Base-by-base conservation (phyloP, 1,284 basidiomycete species). In the Papiliotrema terrestris region DNA sequence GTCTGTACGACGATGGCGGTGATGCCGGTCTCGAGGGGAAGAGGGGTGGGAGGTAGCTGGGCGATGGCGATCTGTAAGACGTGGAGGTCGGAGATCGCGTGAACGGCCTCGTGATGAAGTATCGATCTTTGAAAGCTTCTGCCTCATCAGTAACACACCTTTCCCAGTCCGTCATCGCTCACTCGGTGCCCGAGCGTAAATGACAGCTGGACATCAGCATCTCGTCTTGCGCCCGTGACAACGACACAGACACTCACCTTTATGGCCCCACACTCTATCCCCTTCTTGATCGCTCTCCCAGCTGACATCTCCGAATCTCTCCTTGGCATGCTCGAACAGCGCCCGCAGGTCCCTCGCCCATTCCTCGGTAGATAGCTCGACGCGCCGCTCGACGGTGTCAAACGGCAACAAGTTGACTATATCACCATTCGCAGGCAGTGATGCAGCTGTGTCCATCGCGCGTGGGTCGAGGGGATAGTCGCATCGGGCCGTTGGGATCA, bases 281-380 rank as follows among this genome's bases (percentile, higher is more conserved):
- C 78, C 78, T 52, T 81, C 82, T 36, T 81, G 81, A 25, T 84
- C 82, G 45, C 75, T 76, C 72, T 89, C 86, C 92, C 92, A 96
- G 17, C 89, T 85, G 51, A 97, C 89, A 78, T 96, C 93, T n/a
- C 88, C 87, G 71, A 91, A 95, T 53, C 89, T 81, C 57, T 91
- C 86, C 72, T 87, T 87, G 23, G 92, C 86, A 56, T 86, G 80
- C 59, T 82, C 81, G 74, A 91, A 92, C 38, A 96, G 82, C 2
- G 79, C 71, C 59, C 84, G 81, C 13, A 96, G 82, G 77, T 95
- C 86, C 35, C 78, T 74, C 65, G 90, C 86, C 91, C 92, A 95
- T n/a, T 63, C 61, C 8, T 73, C 63, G 4, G 63, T 71, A 8
- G 72, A 74, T 22, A 62, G 48, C 8, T 52, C 46, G 4, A 76